phyloP scores from a whole-genome alignment of 176 grass and related monocot genomes.

The Echinochloa phyllopogon region DNA sequence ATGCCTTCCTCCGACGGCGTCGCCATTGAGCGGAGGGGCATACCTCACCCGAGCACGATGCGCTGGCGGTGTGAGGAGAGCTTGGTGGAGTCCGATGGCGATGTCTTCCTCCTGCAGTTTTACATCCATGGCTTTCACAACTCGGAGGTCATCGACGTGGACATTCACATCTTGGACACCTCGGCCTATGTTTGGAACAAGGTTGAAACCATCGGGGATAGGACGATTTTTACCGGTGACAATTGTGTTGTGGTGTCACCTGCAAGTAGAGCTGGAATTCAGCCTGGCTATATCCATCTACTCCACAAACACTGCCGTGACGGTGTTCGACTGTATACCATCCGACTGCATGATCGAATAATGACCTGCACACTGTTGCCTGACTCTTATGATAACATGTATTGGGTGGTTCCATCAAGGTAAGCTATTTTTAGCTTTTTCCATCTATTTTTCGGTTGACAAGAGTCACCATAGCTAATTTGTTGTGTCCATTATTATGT shows the following conservation, averaged over 20 bases:
- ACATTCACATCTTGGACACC: slow-evolving; percentile 17
- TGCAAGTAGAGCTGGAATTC: neutral
- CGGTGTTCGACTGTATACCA: slow-evolving; percentile 8
- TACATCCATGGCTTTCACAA: neutral
- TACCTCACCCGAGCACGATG: neutral
- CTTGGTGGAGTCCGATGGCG: neutral
- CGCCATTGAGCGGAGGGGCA: neutral
- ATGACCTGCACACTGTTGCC: neutral
- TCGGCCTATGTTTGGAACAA: neutral
- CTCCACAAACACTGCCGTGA: neutral
- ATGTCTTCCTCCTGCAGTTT: neutral
- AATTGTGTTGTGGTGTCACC: neutral
- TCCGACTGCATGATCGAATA: slow-evolving; percentile 8
- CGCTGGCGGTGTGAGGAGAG: neutral
- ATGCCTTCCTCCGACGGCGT: neutral
- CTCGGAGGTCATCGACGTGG: neutral
- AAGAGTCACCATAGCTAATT: neutral
- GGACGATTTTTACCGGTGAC: neutral
- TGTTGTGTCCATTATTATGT: too few species aligned
- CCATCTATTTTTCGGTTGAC: neutral
- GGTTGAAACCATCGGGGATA: slow-evolving; percentile 35
- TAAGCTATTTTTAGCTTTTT: neutral
- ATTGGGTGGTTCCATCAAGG: neutral
- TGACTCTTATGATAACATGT: neutral
- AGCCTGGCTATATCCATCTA: neutral